Evolutionary conservation across 106 monocot genomes (phyloP).

Genomic region (Allium sativum): DNA sequence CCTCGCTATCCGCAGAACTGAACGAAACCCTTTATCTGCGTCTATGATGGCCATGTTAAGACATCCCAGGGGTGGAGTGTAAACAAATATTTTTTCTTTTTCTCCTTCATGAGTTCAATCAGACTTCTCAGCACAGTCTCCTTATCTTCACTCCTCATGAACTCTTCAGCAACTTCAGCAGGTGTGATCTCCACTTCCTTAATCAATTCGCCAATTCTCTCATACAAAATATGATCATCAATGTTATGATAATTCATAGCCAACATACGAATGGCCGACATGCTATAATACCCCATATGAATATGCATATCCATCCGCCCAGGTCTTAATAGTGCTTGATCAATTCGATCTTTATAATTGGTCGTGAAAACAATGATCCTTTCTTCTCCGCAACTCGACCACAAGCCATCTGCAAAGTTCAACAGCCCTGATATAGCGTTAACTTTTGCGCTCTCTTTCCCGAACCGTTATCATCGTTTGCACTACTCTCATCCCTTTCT

Average conservation of each 20-base stretch:
- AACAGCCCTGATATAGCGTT: conserved; percentile 1
- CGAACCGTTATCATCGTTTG: background rate
- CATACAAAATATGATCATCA: conserved; percentile 1
- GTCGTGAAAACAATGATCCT: conserved; percentile 14
- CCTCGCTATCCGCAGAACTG: too few relatives aligned
- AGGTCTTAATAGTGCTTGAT: conserved; percentile 1
- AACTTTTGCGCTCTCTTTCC: background rate
- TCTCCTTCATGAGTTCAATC: background rate
- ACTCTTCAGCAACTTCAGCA: conserved; percentile 8
- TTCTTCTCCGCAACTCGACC: conserved; percentile 5
- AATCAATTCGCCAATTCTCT: conserved; percentile 2
- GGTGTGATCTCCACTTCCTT: conserved; percentile 7
- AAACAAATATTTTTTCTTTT: background rate
- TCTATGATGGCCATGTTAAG: too few relatives aligned
- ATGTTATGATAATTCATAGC: conserved; percentile 8
- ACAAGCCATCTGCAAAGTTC: conserved; percentile 1
- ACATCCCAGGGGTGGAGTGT: too few relatives aligned
- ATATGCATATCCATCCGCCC: conserved; percentile 9
- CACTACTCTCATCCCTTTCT: conserved; percentile 1
- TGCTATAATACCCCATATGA: conserved; percentile 4
- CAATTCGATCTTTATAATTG: conserved; percentile 9
- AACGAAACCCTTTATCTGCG: too few relatives aligned
- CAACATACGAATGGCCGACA: background rate
- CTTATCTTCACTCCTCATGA: conserved; percentile 6
- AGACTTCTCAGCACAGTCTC: conserved; percentile 2